Evolutionary conservation across 345 rosid species (phyloP), one percentile per base, ranked within the genome.

Genomic region (Mallotus nudiflorus): DNA sequence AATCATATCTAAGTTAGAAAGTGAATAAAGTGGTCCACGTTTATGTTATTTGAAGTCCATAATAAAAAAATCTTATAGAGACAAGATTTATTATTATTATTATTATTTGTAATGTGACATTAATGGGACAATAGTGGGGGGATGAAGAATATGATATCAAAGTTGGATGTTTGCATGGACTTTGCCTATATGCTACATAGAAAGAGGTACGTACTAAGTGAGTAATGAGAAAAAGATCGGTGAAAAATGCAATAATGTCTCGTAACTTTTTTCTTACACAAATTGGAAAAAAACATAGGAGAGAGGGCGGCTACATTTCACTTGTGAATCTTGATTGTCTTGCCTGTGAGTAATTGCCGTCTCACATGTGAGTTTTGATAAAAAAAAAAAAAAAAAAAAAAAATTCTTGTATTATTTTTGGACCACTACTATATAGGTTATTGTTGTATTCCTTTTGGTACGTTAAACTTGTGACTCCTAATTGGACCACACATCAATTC

Each of bases 321-420:
- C 66, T 11, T 24, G 29, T 70, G 73, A 70, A 10, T 60, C 3
- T 37, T 10, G 16, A 35, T 70, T 69, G 66, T 69, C 73, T 58
- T 33, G 44, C 44, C 19, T 29, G 24, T 11, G 44, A 2, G 2
- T 50, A 13, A 10, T 20, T 52, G 1, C n/a, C 6, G 12, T 29
- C 9, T 14, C 48, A 13, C 69, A 66, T 33, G 68, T 65, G 28
- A 65, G 49, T 65, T 65, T 13, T 33, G 25, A 33, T n/a, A n/a
- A n/a, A n/a, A n/a, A n/a, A n/a, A n/a, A n/a, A n/a, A n/a, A n/a
- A n/a, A n/a, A n/a, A n/a, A n/a, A n/a, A n/a, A n/a, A n/a, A n/a
- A 33, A 2, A 2, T 33, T 42, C 1, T 42, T 42, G 4, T 12
- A 42, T 8, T 42, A 50, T 31, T 22, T 55, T 51, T 66, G 9